Evolutionary conservation across 2,329 filamentous ascomycete genomes (phyloP), one percentile per base, ranked within the genome.

Genomic region (Thelonectria rubi): DNA sequence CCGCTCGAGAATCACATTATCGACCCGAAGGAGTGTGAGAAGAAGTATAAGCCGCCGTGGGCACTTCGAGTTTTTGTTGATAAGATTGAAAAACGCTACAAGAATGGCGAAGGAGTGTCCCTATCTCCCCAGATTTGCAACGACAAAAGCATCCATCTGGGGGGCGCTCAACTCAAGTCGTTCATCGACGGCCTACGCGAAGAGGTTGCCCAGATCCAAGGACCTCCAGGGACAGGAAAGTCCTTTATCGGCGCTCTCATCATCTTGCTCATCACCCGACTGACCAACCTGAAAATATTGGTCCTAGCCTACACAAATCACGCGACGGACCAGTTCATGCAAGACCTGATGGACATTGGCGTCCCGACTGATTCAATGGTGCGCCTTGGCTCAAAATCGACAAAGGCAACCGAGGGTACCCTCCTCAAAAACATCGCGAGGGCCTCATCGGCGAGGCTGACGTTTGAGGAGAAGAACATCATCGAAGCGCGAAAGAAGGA

Each of bases 211-310:
- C 72, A 89, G 0, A 90, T 93, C 2, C 90, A 92, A 77, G 91
- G 91, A 0, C 91, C 91, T 1, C 91, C 91, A 66, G 90, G 89
- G 0, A 93, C 90, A 0, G 91, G 91, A 1, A 94, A 94, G 66
- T 92, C 89, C 0, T 91, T 91, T 63, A 83, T 92, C 3, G 91
- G 91, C 0, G 86, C 89, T 0, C 76, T 90, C 2, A 77, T 89
- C 1, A 83, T 86, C 0, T 87, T 88, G 54, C 73, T 80, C 0
- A 70, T 93, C 0, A 75, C 87, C 18, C 71, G 84, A 1, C 68
- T 79, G 5, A 86, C 84, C 0, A 18, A 66, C 0, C 77, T 84
- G 26, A 84, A 73, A 0, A 83, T 93, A 0, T 77, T 94, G 0
- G 84, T 93, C 0, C 73, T 91, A 2, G 87, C 85, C 24, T 92